Base-by-base conservation (phyloP, 140 eudicot species). In the Stevia rebaudiana region DNA sequence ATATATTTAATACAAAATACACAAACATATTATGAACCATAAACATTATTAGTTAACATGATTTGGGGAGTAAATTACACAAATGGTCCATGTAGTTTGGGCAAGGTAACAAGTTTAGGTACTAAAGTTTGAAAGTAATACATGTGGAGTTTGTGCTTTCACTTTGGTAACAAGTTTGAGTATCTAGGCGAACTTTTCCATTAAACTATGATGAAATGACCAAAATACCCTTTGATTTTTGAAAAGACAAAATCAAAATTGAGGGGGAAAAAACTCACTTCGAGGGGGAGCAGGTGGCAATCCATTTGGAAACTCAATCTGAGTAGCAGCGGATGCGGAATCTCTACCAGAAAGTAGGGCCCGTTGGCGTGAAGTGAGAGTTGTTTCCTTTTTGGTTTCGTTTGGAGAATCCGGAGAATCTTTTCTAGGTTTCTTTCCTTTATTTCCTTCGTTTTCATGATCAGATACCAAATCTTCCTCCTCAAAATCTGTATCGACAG, bases 221-320 rank as follows among this genome's bases (percentile, higher is more conserved):
- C n/a, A n/a, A n/a, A n/a, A n/a, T n/a, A n/a, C n/a, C n/a, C n/a
- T n/a, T n/a, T n/a, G n/a, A n/a, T n/a, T n/a, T n/a, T n/a, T n/a
- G n/a, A n/a, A n/a, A n/a, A n/a, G n/a, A n/a, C n/a, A n/a, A n/a
- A n/a, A n/a, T n/a, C n/a, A n/a, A n/a, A n/a, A n/a, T n/a, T n/a
- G n/a, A n/a, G 18, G 0, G 11, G 0, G 3, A 11, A 17, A 30
- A 21, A 30, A 75, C 88, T 72, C 18, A 91, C 98, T 91, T 81
- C 92, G 94, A 42, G 97, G 74, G 25, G 98, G 81, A 3, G 98
- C 83, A 6, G 98, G 95, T 13, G 95, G 98, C 66, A 91, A 79
- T 53, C 98, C 98, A 68, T 91, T 88, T 56, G 96, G 96, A 69
- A 91, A 91, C 78, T 91, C 98, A 65, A 88, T 75, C 72, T 74